Evolutionary conservation across 352 stramenopile species (phyloP).

Genomic region (Pilasporangium apinafurcum): DNA sequence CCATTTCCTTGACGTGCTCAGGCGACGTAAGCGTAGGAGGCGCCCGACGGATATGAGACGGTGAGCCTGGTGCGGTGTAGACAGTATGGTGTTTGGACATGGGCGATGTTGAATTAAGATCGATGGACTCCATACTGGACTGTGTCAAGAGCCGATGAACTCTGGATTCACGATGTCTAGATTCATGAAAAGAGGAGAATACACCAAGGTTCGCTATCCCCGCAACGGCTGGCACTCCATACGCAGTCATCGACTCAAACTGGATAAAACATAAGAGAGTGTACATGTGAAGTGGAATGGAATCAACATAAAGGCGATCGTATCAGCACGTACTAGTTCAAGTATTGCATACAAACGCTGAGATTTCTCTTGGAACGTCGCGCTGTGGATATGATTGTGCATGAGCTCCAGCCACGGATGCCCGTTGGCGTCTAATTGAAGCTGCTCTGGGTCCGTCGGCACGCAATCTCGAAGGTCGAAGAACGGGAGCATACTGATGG

Average conservation of each 20-base stretch:
- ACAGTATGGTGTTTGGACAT: neutral
- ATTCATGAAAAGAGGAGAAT: constrained; percentile 29
- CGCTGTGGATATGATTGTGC: constrained; percentile 21
- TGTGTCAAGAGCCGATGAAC: constrained; percentile 30
- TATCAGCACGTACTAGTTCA: constrained; percentile 32
- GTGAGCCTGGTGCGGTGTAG: neutral
- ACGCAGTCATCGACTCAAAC: constrained; percentile 62
- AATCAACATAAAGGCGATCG: neutral
- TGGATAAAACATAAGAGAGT: constrained; percentile 6
- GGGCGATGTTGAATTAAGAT: neutral
- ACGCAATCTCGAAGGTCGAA: constrained; percentile 74
- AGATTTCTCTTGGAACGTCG: constrained; percentile 33
- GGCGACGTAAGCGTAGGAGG: too few relatives aligned
- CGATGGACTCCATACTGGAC: constrained; percentile 10
- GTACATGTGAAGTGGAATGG: too few relatives aligned
- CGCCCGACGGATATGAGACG: too few relatives aligned
- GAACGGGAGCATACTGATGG: constrained; percentile 64
- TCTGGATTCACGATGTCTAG: constrained; percentile 22
- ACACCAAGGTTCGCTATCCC: constrained; percentile 50
- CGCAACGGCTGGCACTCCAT: constrained; percentile 52
- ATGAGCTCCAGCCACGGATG: constrained; percentile 39
- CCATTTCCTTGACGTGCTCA: too few relatives aligned
- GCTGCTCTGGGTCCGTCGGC: constrained; percentile 14
- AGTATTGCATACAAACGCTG: constrained; percentile 51
- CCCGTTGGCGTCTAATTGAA: constrained; percentile 21